Conservation (phyloP, 83 land plant species). For the Picea engelmannii region DNA sequence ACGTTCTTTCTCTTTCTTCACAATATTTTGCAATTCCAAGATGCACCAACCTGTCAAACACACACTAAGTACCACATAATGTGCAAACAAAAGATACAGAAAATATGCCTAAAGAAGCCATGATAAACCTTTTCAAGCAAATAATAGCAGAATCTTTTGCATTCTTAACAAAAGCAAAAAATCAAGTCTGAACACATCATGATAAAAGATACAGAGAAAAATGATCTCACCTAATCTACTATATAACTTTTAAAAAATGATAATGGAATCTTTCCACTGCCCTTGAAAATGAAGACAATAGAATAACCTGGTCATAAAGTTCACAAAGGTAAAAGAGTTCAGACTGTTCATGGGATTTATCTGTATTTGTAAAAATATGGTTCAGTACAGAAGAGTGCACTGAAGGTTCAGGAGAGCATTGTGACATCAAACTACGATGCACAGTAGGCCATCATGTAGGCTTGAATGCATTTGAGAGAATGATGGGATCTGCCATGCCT, state of each 20-base stretch:
- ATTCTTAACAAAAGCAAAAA: not conserved
- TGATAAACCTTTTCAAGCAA: not conserved
- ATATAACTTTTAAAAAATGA: too few relatives aligned
- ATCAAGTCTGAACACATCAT: not conserved
- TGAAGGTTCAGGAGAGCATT: not conserved
- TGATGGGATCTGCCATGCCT: not conserved
- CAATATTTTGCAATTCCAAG: conserved; percentile 29
- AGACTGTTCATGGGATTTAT: not conserved
- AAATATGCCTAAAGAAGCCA: not conserved
- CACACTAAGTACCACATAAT: not conserved
- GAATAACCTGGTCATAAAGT: not conserved
- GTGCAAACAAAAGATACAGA: not conserved
- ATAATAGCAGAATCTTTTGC: not conserved
- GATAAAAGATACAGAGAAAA: not conserved
- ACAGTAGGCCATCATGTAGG: not conserved
- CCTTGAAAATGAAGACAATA: not conserved
- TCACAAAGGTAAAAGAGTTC: not conserved
- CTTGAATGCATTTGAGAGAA: not conserved
- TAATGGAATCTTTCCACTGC: too few relatives aligned
- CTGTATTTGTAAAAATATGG: not conserved
- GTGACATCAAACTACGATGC: not conserved
- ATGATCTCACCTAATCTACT: too few relatives aligned
- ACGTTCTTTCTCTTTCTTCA: not conserved
- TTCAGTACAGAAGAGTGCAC: too few relatives aligned
- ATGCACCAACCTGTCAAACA: conserved; percentile 55